Percentiles rank a stretch among this genome's conserved stretches.
phyloP scores from a whole-genome alignment of 768 basidiomycete genomes.

The Gautieria morchelliformis region DNA sequence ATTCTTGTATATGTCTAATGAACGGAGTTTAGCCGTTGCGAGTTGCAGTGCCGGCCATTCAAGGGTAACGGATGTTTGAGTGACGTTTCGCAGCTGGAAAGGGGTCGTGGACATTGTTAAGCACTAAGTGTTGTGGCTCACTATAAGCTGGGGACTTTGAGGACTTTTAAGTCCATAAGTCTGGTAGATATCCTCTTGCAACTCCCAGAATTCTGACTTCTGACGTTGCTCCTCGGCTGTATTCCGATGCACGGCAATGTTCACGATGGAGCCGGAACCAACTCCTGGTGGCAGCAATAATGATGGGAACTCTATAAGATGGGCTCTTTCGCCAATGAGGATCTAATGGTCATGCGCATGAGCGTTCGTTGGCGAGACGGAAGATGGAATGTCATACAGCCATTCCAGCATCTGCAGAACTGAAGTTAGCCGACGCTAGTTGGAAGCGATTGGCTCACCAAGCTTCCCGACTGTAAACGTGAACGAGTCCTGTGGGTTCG shows the following conservation, averaged over 20 bases:
- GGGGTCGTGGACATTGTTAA: not conserved
- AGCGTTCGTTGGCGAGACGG: slow-evolving; percentile 11
- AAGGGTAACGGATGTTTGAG: slow-evolving; percentile 93
- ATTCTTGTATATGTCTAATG: slow-evolving; percentile 90
- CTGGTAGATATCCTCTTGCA: slow-evolving; percentile 73
- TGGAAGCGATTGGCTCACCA: slow-evolving; percentile 39
- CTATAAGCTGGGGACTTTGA: slow-evolving; percentile 62
- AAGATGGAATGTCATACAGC: slow-evolving; percentile 46
- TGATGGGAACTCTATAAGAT: slow-evolving; percentile 97
- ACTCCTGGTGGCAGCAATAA: slow-evolving; percentile 88
- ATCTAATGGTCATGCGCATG: slow-evolving; percentile 41
- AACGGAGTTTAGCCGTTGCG: slow-evolving; percentile 78
- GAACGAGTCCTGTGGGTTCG: slow-evolving; percentile 28
- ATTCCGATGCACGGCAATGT: slow-evolving; percentile 91
- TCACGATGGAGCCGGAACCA: slow-evolving; percentile 91
- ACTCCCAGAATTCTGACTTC: slow-evolving; percentile 70
- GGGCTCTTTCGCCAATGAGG: slow-evolving; percentile 85
- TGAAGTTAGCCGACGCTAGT: slow-evolving; percentile 7
- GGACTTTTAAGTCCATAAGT: slow-evolving; percentile 66
- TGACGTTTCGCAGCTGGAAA: slow-evolving; percentile 75
- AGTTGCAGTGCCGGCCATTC: slow-evolving; percentile 88
- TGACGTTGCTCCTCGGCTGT: slow-evolving; percentile 72
- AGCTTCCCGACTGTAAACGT: slow-evolving; percentile 95
- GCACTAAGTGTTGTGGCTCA: slow-evolving; percentile 17
- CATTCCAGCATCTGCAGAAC: slow-evolving; percentile 75